Conservation (phyloP, 1,284 basidiomycete species). For the Marasmius tenuissimus region DNA sequence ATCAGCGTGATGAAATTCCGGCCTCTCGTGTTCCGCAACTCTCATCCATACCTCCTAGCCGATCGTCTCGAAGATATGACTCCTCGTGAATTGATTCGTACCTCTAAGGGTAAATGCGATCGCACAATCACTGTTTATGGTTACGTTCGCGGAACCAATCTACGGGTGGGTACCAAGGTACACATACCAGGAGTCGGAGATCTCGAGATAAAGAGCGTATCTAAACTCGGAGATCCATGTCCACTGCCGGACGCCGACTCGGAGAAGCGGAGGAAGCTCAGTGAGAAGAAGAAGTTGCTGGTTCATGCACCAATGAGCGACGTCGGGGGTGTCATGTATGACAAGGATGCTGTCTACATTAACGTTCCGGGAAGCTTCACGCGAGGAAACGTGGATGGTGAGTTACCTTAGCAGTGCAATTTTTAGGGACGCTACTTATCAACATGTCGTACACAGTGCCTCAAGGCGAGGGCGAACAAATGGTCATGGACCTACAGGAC, state of each 20-base stretch:
- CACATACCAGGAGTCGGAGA: constrained; percentile 97
- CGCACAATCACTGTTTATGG: constrained; percentile 93
- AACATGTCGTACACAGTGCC: constrained; percentile 42
- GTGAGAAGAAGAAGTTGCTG: constrained; percentile 90
- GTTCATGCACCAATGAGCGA: constrained; percentile 99
- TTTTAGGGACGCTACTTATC: not conserved
- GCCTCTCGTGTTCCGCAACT: constrained; percentile 93
- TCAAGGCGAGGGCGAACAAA: constrained; percentile 92
- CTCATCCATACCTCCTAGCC: constrained; percentile 94
- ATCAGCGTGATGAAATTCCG: constrained; percentile 99
- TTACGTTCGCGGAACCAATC: constrained; percentile 90
- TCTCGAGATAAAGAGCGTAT: constrained; percentile 73
- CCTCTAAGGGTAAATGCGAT: constrained; percentile 84
- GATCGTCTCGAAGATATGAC: constrained; percentile 97
- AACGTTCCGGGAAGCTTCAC: constrained; percentile 96
- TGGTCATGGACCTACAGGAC: constrained; percentile 97
- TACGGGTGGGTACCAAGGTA: constrained; percentile 80
- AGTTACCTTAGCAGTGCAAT: constrained; percentile 18
- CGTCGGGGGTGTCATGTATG: constrained; percentile 95
- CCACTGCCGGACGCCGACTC: constrained; percentile 90
- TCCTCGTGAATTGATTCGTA: constrained; percentile 79
- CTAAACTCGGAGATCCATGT: constrained; percentile 88
- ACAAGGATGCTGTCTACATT: constrained; percentile 98
- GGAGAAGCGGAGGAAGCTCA: constrained; percentile 91
- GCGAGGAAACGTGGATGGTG: constrained; percentile 62